Evolutionary conservation across 2,329 filamentous ascomycete genomes (phyloP), one percentile per base, ranked within the genome.

Genomic region (Mariannaea elegans): DNA sequence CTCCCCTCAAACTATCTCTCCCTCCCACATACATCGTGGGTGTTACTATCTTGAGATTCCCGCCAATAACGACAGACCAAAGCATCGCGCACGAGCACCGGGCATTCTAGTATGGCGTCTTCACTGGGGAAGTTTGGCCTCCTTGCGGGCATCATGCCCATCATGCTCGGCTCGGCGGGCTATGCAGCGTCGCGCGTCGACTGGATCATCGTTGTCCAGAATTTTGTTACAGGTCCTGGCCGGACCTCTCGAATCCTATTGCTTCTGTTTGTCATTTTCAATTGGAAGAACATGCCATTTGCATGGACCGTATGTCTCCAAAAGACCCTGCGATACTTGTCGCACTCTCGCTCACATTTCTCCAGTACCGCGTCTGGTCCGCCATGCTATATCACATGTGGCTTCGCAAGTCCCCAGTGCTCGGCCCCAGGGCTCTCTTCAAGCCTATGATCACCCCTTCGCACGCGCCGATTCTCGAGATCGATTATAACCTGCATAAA

Each of bases 401-500:
- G 57, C 71, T 84, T 57, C 82, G 81, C 63, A 80, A 80, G 44
- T 76, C 78, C 55, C 79, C 78, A 59, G 75, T 75, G 19, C 82
- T 85, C 62, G 79, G 81, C 44, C 84, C 88, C 2, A 82, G 87
- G 61, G 86, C 89, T 38, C 85, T 95, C 65, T 95, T 94, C 80
- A 85, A 87, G 47, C 89, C 91, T 46, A 78, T 90, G 50, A 87
- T 91, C 59, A 87, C 89, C 14, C 80, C 82, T 36, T 87, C 89
- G 7, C 86, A 88, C 71, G 86, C 90, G 13, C 86, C 91, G 1
- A 78, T 91, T 53, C 83, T 91, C 67, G 93, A 97, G 77, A 92
- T 89, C 70, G 94, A 97, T 78, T 93, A 93, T 80, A 94, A 95
- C 78, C 72, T 93, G 41, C 91, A 94, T 82, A 93, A 94, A 75